A percentile compares a stretch with the other conserved stretches of the same genome.
Evolutionary conservation across 2,329 filamentous ascomycete species (phyloP).

Genomic region (Fusarium denticulatum): DNA sequence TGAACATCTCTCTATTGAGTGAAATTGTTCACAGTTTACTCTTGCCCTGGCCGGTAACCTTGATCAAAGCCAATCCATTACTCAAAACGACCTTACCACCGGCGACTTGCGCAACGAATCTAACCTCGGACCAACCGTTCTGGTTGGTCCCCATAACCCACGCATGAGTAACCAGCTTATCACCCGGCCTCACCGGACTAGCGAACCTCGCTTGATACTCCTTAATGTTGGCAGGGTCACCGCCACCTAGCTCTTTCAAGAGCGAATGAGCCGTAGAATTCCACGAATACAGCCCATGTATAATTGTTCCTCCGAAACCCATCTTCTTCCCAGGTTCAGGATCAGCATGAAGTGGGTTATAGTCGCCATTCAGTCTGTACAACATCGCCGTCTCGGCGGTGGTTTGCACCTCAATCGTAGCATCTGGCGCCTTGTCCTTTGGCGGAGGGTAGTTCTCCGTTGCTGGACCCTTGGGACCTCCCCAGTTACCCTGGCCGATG

Average conservation of each 20-base stretch:
- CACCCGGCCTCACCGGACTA: constrained; percentile 58
- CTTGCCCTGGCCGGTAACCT: background rate
- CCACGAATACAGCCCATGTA: constrained; percentile 59
- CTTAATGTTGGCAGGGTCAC: constrained; percentile 53
- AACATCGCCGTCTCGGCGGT: constrained; percentile 52
- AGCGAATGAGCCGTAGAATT: constrained; percentile 58
- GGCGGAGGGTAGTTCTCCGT: constrained; percentile 47
- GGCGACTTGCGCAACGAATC: background rate
- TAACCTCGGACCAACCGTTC: constrained; percentile 1
- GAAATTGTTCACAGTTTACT: background rate
- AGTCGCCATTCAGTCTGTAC: constrained; percentile 59
- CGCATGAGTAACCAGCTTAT: constrained; percentile 55
- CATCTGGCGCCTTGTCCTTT: constrained; percentile 48
- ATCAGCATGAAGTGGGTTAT: constrained; percentile 59
- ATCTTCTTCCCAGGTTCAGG: constrained; percentile 53
- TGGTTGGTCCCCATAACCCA: constrained; percentile 47
- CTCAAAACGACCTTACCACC: constrained; percentile 8
- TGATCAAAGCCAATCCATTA: constrained; percentile 10
- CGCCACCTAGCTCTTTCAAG: constrained; percentile 52
- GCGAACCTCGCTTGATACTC: constrained; percentile 58
- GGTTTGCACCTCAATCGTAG: constrained; percentile 50
- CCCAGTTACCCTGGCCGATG: constrained; percentile 58
- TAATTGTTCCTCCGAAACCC: constrained; percentile 57
- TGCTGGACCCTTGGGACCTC: constrained; percentile 52
- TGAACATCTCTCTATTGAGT: background rate